Evolutionary conservation across 2,329 filamentous ascomycete species (phyloP).

Genomic region (Aspergillus oerlinghausenensis): DNA sequence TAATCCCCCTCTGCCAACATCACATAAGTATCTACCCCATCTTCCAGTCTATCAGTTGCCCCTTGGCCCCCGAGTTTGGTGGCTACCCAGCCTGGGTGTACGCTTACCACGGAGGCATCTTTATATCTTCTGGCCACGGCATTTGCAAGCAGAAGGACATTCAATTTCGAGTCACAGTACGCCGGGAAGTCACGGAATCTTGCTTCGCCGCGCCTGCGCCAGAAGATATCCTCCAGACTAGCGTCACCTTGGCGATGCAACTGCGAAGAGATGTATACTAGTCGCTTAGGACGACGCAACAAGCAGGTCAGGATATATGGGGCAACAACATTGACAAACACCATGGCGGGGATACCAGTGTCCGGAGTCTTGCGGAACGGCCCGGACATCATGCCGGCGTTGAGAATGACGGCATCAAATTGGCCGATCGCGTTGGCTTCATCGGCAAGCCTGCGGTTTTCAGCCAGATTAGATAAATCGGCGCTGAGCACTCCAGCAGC

Average conservation of each 20-base stretch:
- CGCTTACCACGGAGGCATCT: conserved; percentile 41
- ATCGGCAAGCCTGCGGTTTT: conserved; percentile 47
- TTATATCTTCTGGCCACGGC: conserved; percentile 47
- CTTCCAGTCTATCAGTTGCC: conserved; percentile 45
- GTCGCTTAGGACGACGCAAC: conserved; percentile 45
- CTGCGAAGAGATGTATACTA: conserved; percentile 49
- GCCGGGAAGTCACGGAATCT: conserved; percentile 34
- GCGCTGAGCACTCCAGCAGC: conserved; percentile 49
- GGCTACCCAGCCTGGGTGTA: conserved; percentile 51
- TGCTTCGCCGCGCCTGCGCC: conserved; percentile 32
- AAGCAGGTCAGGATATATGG: conserved; percentile 52
- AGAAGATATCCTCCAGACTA: conserved; percentile 37
- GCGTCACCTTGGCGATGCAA: conserved; percentile 47
- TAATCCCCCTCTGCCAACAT: conserved; percentile 38
- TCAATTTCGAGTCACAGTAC: conserved; percentile 54
- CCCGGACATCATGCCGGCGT: conserved; percentile 48
- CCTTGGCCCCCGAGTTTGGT: conserved; percentile 48
- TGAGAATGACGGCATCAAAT: conserved; percentile 55
- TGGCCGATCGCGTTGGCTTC: conserved; percentile 47
- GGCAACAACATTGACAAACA: conserved; percentile 53
- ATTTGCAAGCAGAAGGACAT: conserved; percentile 51
- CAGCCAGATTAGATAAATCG: conserved; percentile 48
- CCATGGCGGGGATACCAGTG: conserved; percentile 44
- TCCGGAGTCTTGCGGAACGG: conserved; percentile 36
- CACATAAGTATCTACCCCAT: conserved; percentile 46